These are phyloP conservation scores for Phlyctochytrium planicorne DNA, from an alignment of 192 early-diverging fungal genomes.

Conservation along the genomic window DNA sequence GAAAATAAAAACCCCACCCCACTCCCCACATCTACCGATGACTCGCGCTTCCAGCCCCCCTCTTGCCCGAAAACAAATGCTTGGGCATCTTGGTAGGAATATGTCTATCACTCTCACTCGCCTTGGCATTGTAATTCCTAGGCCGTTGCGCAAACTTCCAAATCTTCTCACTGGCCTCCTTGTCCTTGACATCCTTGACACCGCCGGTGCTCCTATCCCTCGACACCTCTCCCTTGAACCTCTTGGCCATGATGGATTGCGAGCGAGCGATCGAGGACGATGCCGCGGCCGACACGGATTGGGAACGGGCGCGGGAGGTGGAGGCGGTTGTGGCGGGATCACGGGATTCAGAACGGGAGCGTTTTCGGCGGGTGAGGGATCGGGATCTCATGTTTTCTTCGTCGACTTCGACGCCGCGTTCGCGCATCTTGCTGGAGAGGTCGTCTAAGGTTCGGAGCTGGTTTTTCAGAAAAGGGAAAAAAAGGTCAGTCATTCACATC, in stretches of 20 bases:
- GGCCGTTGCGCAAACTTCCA: slow-evolving; percentile 71
- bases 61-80: slow-evolving; percentile 96
- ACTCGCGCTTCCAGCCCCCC: slow-evolving; percentile 45
- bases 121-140: slow-evolving; percentile 73
- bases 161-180: slow-evolving; percentile 73
- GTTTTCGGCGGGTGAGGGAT: slow-evolving; percentile 66
- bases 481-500: background rate
- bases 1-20: too few relatives aligned
- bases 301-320: background rate
- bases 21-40: slow-evolving; percentile 42
- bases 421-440: slow-evolving; percentile 68
- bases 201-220: slow-evolving; percentile 61
- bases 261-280: slow-evolving; percentile 20
- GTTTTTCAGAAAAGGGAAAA: slow-evolving; percentile 5
- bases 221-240: slow-evolving; percentile 29
- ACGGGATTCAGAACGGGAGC: slow-evolving; percentile 70
- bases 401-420: slow-evolving; percentile 70
- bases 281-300: background rate
- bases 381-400: slow-evolving; percentile 58
- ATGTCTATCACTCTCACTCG: slow-evolving; percentile 92
- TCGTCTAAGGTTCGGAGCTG: slow-evolving; percentile 25
- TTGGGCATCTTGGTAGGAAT: slow-evolving; percentile 94
- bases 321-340: too few relatives aligned
- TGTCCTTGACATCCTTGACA: slow-evolving; percentile 63
- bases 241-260: slow-evolving; percentile 25